Evolutionary conservation across 2,329 filamentous ascomycete genomes (phyloP).

Genomic region (Dichotomopilus funicola): DNA sequence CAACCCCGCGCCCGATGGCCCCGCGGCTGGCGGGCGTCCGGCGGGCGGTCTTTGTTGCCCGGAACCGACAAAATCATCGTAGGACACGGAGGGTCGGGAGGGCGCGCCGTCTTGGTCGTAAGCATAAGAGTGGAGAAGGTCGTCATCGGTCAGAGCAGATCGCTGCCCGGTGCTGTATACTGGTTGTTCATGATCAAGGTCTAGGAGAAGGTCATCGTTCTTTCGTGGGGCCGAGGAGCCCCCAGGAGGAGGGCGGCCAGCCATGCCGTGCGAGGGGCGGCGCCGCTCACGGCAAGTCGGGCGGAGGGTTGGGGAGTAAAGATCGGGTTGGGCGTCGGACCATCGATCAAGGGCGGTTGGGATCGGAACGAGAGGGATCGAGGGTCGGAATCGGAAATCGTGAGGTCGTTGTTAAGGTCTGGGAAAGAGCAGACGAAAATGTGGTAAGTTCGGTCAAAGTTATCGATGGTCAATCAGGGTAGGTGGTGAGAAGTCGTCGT

Average conservation of each 20-base stretch:
- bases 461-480: neutral
- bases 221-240: slow-evolving; percentile 43
- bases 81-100: slow-evolving; percentile 78
- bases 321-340: neutral
- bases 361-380: neutral
- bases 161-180: slow-evolving; percentile 69
- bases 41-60: slow-evolving; percentile 45
- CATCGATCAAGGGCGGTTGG: slow-evolving; percentile 7
- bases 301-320: neutral
- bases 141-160: slow-evolving; percentile 63
- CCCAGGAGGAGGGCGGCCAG: slow-evolving; percentile 51
- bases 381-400: neutral
- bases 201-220: slow-evolving; percentile 56
- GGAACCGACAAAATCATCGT: slow-evolving; percentile 87
- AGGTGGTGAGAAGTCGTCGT: slow-evolving; percentile 6
- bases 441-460: neutral
- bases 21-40: slow-evolving; percentile 33
- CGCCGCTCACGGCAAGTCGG: slow-evolving; percentile 14
- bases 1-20: slow-evolving; percentile 12
- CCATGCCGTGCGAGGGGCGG: slow-evolving; percentile 45
- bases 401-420: neutral
- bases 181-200: slow-evolving; percentile 65
- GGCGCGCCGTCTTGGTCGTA: slow-evolving; percentile 59
- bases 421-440: neutral
- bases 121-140: slow-evolving; percentile 68